Evolutionary conservation across 306 rosid genomes (phyloP), one percentile per base, ranked within the genome.

Genomic region (Purshia tridentata): DNA sequence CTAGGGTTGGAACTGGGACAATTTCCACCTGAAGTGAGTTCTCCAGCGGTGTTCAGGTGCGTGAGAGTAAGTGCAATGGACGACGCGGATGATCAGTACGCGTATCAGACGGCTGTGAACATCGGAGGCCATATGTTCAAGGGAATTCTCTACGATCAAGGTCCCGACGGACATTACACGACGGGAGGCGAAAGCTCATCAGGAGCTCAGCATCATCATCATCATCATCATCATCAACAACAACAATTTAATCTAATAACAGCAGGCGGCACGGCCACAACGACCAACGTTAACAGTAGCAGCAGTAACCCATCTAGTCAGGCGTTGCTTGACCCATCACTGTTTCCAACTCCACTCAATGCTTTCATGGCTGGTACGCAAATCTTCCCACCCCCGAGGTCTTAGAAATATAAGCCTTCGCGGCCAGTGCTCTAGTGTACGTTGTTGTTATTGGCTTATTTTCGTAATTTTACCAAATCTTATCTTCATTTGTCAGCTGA

Each of bases 351-450:
- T 80, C 90, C 92, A 6, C 75, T 95, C 39, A 91, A 88, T 69
- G 97, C 98, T 59, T 95, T 91, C 83, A 80, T 91, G 88, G 89
- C 99, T 77, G 97, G 97, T 90, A 89, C 96, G 92, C 97, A 89
- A 78, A 88, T 88, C 88, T 95, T 87, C 89, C 98, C 90, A 72
- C 87, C 89, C 71, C 88, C 98, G 52, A 84, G 93, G 86, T 87
- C 96, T 78, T 91, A 82, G 70, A 72, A 41, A 29, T 29, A 29
- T 0, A 29, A 29, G 35, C 2, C 35, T 29, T 29, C 35, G 35
- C 2, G 35, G 35, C 35, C 35, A 29, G 35, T 29, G 2, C 35
- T 29, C 35, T 29, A 29, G 35, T 29, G 35, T 29, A 29, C 35
- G 35, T 29, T 29, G 35, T 29, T 29, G 35, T 2, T n/a, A n/a